phyloP scores from a whole-genome alignment of 176 grass and related monocot genomes.

The Eragrostis nindensis region DNA sequence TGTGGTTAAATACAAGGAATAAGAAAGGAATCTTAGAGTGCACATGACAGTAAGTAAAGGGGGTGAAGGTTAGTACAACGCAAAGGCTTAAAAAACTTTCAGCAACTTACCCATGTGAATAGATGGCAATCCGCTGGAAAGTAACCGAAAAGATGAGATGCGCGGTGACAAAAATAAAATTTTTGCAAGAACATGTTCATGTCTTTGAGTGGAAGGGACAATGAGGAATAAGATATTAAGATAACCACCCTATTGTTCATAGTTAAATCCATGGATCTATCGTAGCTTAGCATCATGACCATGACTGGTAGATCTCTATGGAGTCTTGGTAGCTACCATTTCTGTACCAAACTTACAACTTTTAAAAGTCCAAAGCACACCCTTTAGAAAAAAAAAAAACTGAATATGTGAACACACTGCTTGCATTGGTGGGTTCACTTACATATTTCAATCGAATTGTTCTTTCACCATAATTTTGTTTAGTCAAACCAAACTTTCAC shows the following conservation, averaged over 20 bases:
- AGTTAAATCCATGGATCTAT: slow-evolving; percentile 38
- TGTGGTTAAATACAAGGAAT: slow-evolving; percentile 45
- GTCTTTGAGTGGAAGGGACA: slow-evolving; percentile 92
- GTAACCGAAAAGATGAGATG: slow-evolving; percentile 59
- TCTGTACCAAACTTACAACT: not conserved
- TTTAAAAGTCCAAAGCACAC: not conserved
- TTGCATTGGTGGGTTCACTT: not conserved
- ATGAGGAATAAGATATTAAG: slow-evolving; percentile 59
- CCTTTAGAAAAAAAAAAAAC: not conserved
- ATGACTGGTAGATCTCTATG: slow-evolving; percentile 35
- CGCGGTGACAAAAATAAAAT: slow-evolving; percentile 37
- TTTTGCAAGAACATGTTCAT: slow-evolving; percentile 68
- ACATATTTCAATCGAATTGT: not conserved
- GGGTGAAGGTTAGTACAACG: slow-evolving; percentile 55
- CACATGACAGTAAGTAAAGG: slow-evolving; percentile 61
- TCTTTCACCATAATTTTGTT: not conserved
- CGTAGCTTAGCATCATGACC: slow-evolving; percentile 41
- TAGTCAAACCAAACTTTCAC: not conserved
- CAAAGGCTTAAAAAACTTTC: slow-evolving; percentile 27
- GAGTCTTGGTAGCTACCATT: slow-evolving; percentile 23
- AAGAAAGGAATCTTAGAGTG: slow-evolving; percentile 52
- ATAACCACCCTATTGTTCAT: slow-evolving; percentile 16
- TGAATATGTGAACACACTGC: not conserved
- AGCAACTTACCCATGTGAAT: slow-evolving; percentile 67
- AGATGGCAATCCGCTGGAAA: slow-evolving; percentile 54